These are phyloP conservation scores for Talaromyces sp. DNA, from an alignment of 2,329 filamentous ascomycete species.

Conservation along the genomic window DNA sequence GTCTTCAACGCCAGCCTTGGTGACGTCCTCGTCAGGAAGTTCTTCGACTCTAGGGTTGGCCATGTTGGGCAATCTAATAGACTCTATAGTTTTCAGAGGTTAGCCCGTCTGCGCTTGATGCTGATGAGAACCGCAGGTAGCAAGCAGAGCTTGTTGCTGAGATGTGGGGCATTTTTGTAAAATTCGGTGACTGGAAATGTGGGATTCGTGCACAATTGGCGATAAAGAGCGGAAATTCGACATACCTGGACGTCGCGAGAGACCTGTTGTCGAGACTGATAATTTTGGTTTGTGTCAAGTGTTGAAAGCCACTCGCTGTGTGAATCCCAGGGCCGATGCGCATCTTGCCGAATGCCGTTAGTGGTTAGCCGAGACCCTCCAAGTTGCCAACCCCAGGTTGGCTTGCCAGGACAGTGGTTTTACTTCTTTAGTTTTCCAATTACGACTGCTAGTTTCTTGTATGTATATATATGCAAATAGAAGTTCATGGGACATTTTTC, in stretches of 20 bases:
- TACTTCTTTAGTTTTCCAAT: background rate
- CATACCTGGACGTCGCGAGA: constrained; percentile 32
- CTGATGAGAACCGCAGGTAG: background rate
- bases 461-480: background rate
- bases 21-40: constrained; percentile 79
- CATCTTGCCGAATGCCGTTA: constrained; percentile 37
- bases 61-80: constrained; percentile 56
- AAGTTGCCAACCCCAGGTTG: constrained; percentile 7
- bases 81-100: background rate
- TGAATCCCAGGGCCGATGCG: constrained; percentile 24
- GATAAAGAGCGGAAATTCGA: constrained; percentile 17
- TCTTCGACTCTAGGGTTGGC: constrained; percentile 98
- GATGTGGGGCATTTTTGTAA: background rate
- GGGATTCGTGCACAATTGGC: background rate
- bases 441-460: background rate
- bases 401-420: background rate
- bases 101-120: background rate
- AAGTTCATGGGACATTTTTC: constrained; percentile 10
- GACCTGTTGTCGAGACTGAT: constrained; percentile 30
- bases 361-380: constrained; percentile 32
- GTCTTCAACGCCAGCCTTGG: constrained; percentile 78
- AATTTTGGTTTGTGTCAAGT: constrained; percentile 33
- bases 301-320: constrained; percentile 36
- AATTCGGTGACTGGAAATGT: background rate
- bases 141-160: background rate